A percentile compares a stretch with the other conserved stretches of the same genome.
Evolutionary conservation across 345 rosid species (phyloP).

Genomic region (Populus tremula): DNA sequence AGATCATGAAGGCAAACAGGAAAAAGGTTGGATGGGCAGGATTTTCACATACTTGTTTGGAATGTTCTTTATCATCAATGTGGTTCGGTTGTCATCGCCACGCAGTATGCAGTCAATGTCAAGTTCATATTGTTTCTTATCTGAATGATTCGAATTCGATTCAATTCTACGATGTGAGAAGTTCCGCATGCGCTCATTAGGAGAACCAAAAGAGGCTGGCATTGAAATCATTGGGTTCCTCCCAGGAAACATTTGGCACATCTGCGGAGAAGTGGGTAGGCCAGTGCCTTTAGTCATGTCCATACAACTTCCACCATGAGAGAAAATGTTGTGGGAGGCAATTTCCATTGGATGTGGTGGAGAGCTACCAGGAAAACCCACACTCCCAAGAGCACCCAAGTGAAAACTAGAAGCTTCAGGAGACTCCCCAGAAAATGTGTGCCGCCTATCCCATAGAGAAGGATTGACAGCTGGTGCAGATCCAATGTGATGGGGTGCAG

Average conservation of each 20-base stretch:
- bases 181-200: constrained; percentile 68
- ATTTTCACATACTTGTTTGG: constrained; percentile 74
- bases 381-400: constrained; percentile 65
- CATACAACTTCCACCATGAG: constrained; percentile 63
- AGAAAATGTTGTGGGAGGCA: constrained; percentile 54
- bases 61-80: constrained; percentile 93
- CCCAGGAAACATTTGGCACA: constrained; percentile 73
- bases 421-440: constrained; percentile 57
- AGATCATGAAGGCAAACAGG: not conserved
- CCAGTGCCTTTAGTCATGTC: constrained; percentile 57
- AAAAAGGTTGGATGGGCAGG: not conserved
- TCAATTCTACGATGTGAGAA: constrained; percentile 66
- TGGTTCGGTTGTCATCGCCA: constrained; percentile 83
- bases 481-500: constrained; percentile 60
- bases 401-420: constrained; percentile 74
- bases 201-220: constrained; percentile 58
- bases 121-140: constrained; percentile 85
- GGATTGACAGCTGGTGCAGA: constrained; percentile 31
- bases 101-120: constrained; percentile 73
- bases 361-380: constrained; percentile 58
- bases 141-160: constrained; percentile 51
- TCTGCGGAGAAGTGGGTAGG: constrained; percentile 62
- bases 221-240: constrained; percentile 58
- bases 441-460: constrained; percentile 70
- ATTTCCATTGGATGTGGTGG: constrained; percentile 67